Percentiles rank a stretch among this genome's conserved stretches.
Evolutionary conservation across 176 grass and related monocot species (phyloP).

Genomic region (Aegilops sharonensis): DNA sequence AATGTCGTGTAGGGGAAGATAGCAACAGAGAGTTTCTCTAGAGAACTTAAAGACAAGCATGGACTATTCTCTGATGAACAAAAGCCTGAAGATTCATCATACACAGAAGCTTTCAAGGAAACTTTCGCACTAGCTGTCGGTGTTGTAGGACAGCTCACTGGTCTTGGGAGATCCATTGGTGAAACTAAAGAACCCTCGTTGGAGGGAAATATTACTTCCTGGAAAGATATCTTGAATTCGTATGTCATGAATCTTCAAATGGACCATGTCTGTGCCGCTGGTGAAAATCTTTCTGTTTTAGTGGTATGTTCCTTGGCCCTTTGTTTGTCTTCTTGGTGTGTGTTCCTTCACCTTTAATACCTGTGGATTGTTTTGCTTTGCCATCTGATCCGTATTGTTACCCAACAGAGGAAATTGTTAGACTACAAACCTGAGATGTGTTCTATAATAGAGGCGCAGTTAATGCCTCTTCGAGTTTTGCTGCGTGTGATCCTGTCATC

Average conservation of each 20-base stretch:
- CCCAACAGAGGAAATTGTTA: slow-evolving; percentile 28
- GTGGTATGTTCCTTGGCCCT: slow-evolving; percentile 50
- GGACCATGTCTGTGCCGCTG: slow-evolving; percentile 50
- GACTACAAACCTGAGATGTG: slow-evolving; percentile 53
- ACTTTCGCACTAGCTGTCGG: slow-evolving; percentile 38
- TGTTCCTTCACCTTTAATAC: slow-evolving; percentile 28
- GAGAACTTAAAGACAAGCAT: slow-evolving; percentile 28
- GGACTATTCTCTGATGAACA: slow-evolving; percentile 26
- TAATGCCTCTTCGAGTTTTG: slow-evolving; percentile 64
- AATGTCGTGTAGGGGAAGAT: slow-evolving; percentile 53
- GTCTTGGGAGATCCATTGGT: slow-evolving; percentile 24
- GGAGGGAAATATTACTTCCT: slow-evolving; percentile 55
- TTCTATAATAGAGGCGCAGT: slow-evolving; percentile 50
- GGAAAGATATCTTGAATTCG: slow-evolving; percentile 74
- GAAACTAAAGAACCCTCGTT: slow-evolving; percentile 40
- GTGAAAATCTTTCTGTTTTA: slow-evolving; percentile 47
- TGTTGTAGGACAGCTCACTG: slow-evolving; percentile 44
- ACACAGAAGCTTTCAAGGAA: slow-evolving; percentile 44
- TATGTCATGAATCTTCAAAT: slow-evolving; percentile 58
- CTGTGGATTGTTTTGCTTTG: not conserved
- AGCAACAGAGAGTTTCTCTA: slow-evolving; percentile 25
- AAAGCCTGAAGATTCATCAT: slow-evolving; percentile 47
- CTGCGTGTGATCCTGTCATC: slow-evolving; percentile 54
- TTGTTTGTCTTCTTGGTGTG: slow-evolving; percentile 28
- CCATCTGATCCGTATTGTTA: slow-evolving; percentile 27